Evolutionary conservation across 2,329 filamentous ascomycete species (phyloP).

Genomic region (Exophiala oligosperma): DNA sequence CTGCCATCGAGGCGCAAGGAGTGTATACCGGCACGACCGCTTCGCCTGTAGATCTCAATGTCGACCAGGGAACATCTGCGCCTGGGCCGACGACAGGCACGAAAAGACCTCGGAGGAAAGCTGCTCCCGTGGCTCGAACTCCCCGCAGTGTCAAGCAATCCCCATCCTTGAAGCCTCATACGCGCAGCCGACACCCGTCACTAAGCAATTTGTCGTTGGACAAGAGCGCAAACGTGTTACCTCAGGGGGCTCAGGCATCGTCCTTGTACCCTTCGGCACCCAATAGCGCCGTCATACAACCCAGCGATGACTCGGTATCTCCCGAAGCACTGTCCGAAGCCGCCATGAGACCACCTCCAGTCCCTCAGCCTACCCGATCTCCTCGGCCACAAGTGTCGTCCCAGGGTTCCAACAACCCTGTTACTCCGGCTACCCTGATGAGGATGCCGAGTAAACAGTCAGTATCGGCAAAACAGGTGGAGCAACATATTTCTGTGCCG

Average conservation of each 20-base stretch:
- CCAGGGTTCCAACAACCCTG: conserved; percentile 55
- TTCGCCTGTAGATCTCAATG: conserved; percentile 42
- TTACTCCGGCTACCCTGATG: conserved; percentile 88
- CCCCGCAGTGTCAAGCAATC: conserved; percentile 43
- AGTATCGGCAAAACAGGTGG: conserved; percentile 35
- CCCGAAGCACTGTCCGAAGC: conserved; percentile 52
- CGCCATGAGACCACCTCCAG: conserved; percentile 51
- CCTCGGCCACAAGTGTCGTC: conserved; percentile 34
- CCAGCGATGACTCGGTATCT: conserved; percentile 48
- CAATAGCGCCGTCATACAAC: conserved; percentile 28
- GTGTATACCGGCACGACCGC: conserved; percentile 41
- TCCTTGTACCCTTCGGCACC: conserved; percentile 28
- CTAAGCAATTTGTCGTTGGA: conserved; percentile 30
- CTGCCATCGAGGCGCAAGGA: conserved; percentile 48
- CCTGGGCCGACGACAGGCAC: conserved; percentile 37
- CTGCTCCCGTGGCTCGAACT: conserved; percentile 34
- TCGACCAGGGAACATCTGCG: conserved; percentile 34
- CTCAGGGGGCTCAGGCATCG: conserved; percentile 39
- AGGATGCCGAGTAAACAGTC: conserved; percentile 58
- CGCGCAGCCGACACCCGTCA: conserved; percentile 35
- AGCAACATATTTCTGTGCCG: conserved; percentile 43
- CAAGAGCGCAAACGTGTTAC: conserved; percentile 35
- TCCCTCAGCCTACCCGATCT: conserved; percentile 42
- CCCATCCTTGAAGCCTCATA: conserved; percentile 44
- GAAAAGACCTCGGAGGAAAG: conserved; percentile 42